These are phyloP conservation scores for Allium cepa DNA, from an alignment of 106 monocot genomes.

Conservation along the genomic window DNA sequence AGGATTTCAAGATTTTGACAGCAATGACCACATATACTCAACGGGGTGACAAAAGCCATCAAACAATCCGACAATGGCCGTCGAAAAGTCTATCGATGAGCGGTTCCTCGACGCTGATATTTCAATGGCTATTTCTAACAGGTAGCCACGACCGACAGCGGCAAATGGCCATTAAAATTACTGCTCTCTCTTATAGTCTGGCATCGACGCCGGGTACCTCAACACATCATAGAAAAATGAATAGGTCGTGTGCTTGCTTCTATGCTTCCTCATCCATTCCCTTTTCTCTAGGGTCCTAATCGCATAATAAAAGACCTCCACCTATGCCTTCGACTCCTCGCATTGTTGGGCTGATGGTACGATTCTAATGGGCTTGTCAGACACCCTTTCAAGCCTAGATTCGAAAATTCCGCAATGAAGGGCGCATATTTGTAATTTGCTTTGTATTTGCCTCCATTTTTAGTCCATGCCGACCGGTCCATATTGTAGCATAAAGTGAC, in stretches of 20 bases:
- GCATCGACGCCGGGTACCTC: slow-evolving; percentile 25
- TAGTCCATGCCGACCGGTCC: slow-evolving; percentile 50
- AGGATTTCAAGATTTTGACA: no score
- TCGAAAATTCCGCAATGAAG: slow-evolving; percentile 28
- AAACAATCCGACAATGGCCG: no score
- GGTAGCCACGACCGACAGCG: no score
- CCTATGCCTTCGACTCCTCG: slow-evolving; percentile 8
- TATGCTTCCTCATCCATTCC: slow-evolving; percentile 23
- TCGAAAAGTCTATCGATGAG: no score
- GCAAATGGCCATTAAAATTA: no score
- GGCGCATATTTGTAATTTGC: slow-evolving; percentile 44
- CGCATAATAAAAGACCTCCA: slow-evolving; percentile 17
- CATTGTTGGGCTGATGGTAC: slow-evolving; percentile 14
- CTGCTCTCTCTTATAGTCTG: slow-evolving; percentile 5
- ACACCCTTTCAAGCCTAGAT: slow-evolving; percentile 33
- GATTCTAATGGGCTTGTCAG: slow-evolving; percentile 13
- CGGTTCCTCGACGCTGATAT: no score
- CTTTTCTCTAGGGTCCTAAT: slow-evolving; percentile 21
- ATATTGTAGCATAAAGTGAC: slow-evolving; percentile 49
- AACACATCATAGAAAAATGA: slow-evolving; percentile 34
- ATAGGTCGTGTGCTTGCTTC: slow-evolving; percentile 31
- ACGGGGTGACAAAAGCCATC: no score
- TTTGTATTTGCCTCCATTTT: slow-evolving; percentile 31
- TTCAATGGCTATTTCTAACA: no score
- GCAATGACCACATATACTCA: no score